Conservation (phyloP, 768 basidiomycete species). For the Aureoboletus auriporus region DNA sequence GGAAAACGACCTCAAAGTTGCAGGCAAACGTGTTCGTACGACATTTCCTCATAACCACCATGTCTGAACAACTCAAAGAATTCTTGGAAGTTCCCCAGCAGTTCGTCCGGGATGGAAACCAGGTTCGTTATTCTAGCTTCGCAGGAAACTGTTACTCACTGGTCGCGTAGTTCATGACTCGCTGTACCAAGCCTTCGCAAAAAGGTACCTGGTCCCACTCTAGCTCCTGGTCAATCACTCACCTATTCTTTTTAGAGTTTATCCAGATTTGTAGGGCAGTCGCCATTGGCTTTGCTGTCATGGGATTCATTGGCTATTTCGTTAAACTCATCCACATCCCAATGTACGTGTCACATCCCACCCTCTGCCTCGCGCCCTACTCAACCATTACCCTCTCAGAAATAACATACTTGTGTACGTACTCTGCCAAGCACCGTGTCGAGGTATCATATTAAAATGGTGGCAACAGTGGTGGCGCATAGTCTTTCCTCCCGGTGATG, state of each 20-base stretch:
- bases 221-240: background rate
- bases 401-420: slow-evolving; percentile 98
- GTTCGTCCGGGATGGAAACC: slow-evolving; percentile 90
- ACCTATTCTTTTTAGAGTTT: slow-evolving; percentile 61
- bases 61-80: slow-evolving; percentile 90
- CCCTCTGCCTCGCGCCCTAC: background rate
- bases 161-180: slow-evolving; percentile 74
- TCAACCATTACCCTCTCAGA: slow-evolving; percentile 40
- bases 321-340: slow-evolving; percentile 98
- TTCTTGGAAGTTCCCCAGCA: slow-evolving; percentile 89
- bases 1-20: slow-evolving; percentile 16
- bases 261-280: slow-evolving; percentile 93
- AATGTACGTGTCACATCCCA: slow-evolving; percentile 62
- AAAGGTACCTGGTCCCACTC: slow-evolving; percentile 57
- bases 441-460: slow-evolving; percentile 23
- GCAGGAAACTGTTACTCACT: slow-evolving; percentile 7
- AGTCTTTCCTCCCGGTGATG: slow-evolving; percentile 19
- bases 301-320: slow-evolving; percentile 99
- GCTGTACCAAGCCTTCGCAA: slow-evolving; percentile 96
- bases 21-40: slow-evolving; percentile 27
- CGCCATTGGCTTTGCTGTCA: slow-evolving; percentile 94
- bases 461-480: slow-evolving; percentile 69
- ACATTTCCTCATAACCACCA: slow-evolving; percentile 36
- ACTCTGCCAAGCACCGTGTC: background rate
- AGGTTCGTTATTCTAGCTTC: slow-evolving; percentile 46